Base-by-base conservation (phyloP, 495 filamentous ascomycete species). In the Penicillium lividum region DNA sequence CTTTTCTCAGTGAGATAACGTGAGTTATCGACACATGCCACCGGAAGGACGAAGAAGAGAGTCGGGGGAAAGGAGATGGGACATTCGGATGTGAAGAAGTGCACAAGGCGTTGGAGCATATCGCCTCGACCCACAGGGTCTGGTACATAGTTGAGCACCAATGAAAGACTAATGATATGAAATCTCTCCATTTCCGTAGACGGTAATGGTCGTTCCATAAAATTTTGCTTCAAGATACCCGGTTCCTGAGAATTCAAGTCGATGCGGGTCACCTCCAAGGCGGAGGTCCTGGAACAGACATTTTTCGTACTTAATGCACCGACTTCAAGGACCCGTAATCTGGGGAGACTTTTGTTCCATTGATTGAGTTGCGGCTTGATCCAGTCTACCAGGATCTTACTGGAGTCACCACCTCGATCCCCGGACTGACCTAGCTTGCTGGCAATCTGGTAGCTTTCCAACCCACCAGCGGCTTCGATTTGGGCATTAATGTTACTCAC, bases 81-180 rank as follows among this genome's bases (percentile, higher is more conserved):
- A 36, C 56, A 67, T 40, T 57, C 55, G 22, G 66, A 49, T 18
- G 83, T 79, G 50, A 90, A 84, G 45, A 80, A 80, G n/a, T 68
- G 46, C 29, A 73, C 70, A 59, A 73, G 78, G 42, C 92, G 85
- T 56, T 82, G 81, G 53, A 99, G 81, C 94, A 99, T 99, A 57
- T 90, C 85, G 10, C 94, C 94, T 61, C 92, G 82, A 18, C 76
- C 82, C n/a, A 69, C 73, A 13, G 90, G 79, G 60, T 89, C 83
- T 9, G 92, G 87, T 27, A 97, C 92, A 68, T 90, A 99, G 72
- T 99, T 99, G 22, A 99, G 80, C 8, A 99, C 95, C 50, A 99
- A 77, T 1, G 91, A 96, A n/a, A 99, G 81, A 60, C 90, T 94
- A 65, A 99, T 87, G 44, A 97, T 79, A 68, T 99, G 88, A 67